These are phyloP conservation scores for Zymoseptoria ardabiliae DNA, from an alignment of 2,329 filamentous ascomycete species.

Conservation along the genomic window DNA sequence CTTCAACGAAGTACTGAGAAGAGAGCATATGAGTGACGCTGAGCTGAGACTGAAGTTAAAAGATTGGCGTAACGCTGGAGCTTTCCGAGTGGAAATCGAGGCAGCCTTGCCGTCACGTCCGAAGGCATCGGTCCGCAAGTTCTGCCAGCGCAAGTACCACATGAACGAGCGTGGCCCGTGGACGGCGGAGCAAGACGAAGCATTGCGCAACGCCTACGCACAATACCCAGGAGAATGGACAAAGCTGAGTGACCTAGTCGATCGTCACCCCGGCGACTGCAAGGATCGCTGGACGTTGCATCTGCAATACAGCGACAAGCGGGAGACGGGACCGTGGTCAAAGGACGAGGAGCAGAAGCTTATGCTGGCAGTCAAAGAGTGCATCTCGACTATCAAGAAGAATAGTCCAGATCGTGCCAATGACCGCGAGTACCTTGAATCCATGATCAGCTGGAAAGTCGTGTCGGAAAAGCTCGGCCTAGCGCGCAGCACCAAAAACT, in stretches of 20 bases:
- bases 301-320: conserved; percentile 50
- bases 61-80: conserved; percentile 27
- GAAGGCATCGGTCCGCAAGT: conserved; percentile 30
- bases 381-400: conserved; percentile 44
- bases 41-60: conserved; percentile 18
- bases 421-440: conserved; percentile 41
- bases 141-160: conserved; percentile 57
- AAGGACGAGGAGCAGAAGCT: conserved; percentile 53
- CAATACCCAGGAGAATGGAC: conserved; percentile 53
- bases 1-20: conserved; percentile 16
- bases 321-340: conserved; percentile 52
- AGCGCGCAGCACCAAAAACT: conserved; percentile 59
- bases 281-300: conserved; percentile 66
- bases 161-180: conserved; percentile 54
- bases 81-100: conserved; percentile 23
- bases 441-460: conserved; percentile 57
- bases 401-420: conserved; percentile 23
- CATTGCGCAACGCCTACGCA: conserved; percentile 43
- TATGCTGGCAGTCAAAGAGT: conserved; percentile 46
- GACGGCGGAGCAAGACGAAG: conserved; percentile 52
- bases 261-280: conserved; percentile 58
- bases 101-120: conserved; percentile 29
- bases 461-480: conserved; percentile 57
- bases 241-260: conserved; percentile 53
- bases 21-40: conserved; percentile 10